phyloP scores from a whole-genome alignment of 441 rosid genomes.

The Pelargonium cotyledonis region DNA sequence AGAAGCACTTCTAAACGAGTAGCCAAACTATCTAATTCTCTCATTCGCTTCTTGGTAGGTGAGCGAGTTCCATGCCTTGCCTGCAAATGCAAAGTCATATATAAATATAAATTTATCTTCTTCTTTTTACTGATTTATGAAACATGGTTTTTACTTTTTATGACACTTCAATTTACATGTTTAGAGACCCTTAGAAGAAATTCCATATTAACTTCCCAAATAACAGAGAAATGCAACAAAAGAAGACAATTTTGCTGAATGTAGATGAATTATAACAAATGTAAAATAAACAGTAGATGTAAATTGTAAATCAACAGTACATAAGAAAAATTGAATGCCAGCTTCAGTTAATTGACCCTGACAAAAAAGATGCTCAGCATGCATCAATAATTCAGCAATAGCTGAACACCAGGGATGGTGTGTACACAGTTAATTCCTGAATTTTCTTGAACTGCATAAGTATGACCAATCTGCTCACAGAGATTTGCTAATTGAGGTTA shows the following conservation, averaged over 20 bases:
- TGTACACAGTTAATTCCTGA: background rate
- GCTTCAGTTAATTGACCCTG: background rate
- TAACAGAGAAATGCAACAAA: background rate
- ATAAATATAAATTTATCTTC: background rate
- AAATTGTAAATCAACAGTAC: background rate
- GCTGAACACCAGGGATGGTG: background rate
- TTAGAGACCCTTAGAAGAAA: background rate
- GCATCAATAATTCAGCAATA: background rate
- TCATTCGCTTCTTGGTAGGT: constrained; percentile 80
- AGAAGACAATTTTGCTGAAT: background rate
- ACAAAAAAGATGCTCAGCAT: background rate
- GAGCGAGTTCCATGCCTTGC: constrained; percentile 97
- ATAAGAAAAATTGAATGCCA: background rate
- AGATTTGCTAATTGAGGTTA: background rate
- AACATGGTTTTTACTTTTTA: background rate
- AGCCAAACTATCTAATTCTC: constrained; percentile 62
- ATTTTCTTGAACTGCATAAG: background rate
- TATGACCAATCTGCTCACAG: background rate
- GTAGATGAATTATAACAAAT: no score
- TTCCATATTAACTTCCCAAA: background rate
- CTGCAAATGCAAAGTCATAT: constrained; percentile 26
- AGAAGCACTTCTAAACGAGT: constrained; percentile 50
- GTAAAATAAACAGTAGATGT: background rate
- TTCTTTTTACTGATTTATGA: no score
- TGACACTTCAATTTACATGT: background rate